These are phyloP conservation scores for Acacia acuminata DNA, from an alignment of 306 rosid species.

Conservation along the genomic window DNA sequence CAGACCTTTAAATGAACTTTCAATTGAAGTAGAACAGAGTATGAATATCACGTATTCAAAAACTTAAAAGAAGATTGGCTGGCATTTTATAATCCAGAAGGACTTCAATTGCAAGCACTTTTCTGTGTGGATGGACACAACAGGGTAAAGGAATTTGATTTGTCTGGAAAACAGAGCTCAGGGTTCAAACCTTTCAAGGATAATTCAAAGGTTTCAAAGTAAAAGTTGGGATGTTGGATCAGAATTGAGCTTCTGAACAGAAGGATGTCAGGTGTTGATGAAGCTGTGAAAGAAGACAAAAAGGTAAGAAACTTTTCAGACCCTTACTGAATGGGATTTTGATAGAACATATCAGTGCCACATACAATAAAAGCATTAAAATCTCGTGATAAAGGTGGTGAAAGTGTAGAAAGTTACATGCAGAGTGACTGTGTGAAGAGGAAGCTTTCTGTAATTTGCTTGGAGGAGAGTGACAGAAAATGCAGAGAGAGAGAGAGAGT, in stretches of 20 bases:
- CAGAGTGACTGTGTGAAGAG: not conserved
- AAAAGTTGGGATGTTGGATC: not conserved
- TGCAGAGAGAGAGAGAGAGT: not conserved
- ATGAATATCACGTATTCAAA: slow-evolving; percentile 26
- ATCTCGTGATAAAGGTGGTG: slow-evolving; percentile 19
- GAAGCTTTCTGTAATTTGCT: not conserved
- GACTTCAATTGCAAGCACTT: not conserved
- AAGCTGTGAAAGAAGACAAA: slow-evolving; percentile 47
- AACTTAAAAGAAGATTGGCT: not conserved
- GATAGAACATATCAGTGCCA: slow-evolving; percentile 24
- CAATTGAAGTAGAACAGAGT: not conserved
- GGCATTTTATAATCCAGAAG: slow-evolving; percentile 1
- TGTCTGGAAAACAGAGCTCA: not conserved
- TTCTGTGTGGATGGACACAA: not conserved
- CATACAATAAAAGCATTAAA: slow-evolving; percentile 7
- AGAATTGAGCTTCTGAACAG: not conserved
- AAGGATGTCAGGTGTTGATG: slow-evolving; percentile 20
- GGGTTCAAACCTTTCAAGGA: not conserved
- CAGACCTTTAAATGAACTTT: slow-evolving; percentile 20
- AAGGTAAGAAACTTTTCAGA: slow-evolving; percentile 32
- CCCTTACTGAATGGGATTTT: slow-evolving; percentile 16
- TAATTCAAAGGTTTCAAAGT: not conserved
- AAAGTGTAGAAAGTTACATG: slow-evolving; percentile 33
- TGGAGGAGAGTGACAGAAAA: not conserved
- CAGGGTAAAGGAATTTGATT: slow-evolving; percentile 7